Evolutionary conservation across 2,329 filamentous ascomycete species (phyloP), one percentile per base, ranked within the genome.

Genomic region (Claviceps sp.): DNA sequence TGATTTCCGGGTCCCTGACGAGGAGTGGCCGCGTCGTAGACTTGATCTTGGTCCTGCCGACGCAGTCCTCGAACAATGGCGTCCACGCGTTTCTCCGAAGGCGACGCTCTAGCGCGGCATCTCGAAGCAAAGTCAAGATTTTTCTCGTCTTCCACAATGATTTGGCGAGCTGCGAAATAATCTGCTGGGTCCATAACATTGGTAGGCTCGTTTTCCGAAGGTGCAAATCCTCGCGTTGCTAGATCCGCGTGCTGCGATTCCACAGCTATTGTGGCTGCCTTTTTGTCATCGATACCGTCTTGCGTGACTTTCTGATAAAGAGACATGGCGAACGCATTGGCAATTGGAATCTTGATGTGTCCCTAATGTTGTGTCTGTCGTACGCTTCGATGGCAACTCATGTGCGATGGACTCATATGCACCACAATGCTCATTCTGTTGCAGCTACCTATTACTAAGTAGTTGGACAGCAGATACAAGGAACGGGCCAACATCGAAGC

Each of bases 1-100:
- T 78, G 75, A 3, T 70, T 70, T 13, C 62, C 65, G 51, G 65
- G 67, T 7, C 74, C 74, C 8, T 41, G 49, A 18, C 67, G 61
- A 6, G 62, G 52, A 8, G 52, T 38, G 14, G 67, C 67, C 6
- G 42, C 48, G 9, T 55, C 61, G 56, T 72, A 77, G 41, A 75
- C 52, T 2, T 53, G 40, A 9, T 56, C 48, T 26, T 65, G 55
- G 54, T 78, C 75, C 7, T 57, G 45, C 13, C 52, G 45, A 52
- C 65, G 69, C 45, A 76, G 57, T 1, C 26, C 36, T 36, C 66
- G 64, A n/a, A 78, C 53, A 43, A 75, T 68, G 22, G 48, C 40
- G 54, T 76, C 65, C 24, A 67, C 73, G 4, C 55, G 51, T 2
- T 48, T 50, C 59, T 77, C 73, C 7, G 63, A 57, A 0, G 57